Evolutionary conservation across 116 monocot genomes (phyloP), one percentile per base, ranked within the genome.

Genomic region (Zostera marina): DNA sequence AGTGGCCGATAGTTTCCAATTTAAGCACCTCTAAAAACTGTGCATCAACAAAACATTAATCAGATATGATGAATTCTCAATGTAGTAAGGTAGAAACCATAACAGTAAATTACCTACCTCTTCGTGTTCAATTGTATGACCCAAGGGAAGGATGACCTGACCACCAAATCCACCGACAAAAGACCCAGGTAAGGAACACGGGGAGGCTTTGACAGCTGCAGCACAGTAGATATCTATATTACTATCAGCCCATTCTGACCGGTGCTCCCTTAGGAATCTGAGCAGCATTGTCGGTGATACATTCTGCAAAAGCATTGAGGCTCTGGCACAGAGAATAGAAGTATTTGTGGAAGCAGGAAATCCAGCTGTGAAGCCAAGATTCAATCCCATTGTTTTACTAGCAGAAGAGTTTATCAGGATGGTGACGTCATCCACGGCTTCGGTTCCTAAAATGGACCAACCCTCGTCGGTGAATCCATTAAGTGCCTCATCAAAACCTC

Each of bases 401-500:
- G 32, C 32, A 32, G 44, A 45, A 14, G 44, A 3, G 49, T 83
- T 96, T 19, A 52, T 70, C 41, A 78, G 52, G 45, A 89, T 64
- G 17, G 80, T 63, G n/a, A 96, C 77, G 67, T 96, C 96, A 64
- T 89, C 96, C 22, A 72, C 60, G 40, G 85, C 96, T 66, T 96
- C 89, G 63, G 77, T 46, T 15, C 63, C 67, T 77, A 88, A 66
- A 20, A 85, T 55, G 39, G 83, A 82, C 96, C 96, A 96, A 3
- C 96, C 96, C 70, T 89, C 85, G 66, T 96, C 89, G 54, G 48
- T 56, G 43, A 88, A 96, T 38, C 94, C 82, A 70, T 81, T 88
- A 59, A 88, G 82, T 59, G 94, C 94, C 65, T 96, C 89, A 76
- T 96, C 85, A 54, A 96, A 96, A 5, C 85, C 94, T 66, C 94